Percentiles rank a stretch among this genome's conserved stretches.
Evolutionary conservation across 2,329 filamentous ascomycete genomes (phyloP).

Genomic region (Trichoderma aggressivum): DNA sequence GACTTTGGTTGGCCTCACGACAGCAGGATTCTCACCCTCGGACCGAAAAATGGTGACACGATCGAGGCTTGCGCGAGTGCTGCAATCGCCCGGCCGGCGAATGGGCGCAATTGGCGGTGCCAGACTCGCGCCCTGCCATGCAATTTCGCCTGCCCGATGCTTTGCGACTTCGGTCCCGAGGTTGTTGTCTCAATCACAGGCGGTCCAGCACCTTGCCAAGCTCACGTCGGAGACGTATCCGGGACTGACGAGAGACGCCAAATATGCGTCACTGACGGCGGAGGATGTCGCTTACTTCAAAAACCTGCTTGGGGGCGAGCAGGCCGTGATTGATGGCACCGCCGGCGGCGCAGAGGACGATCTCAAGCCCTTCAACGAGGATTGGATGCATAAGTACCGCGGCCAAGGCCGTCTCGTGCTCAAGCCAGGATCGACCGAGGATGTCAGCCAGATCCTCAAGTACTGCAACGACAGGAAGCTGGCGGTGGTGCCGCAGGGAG

Average conservation of each 20-base stretch:
- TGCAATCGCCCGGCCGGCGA: conserved; percentile 20
- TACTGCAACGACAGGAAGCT: conserved; percentile 94
- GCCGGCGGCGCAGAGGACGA: conserved; percentile 61
- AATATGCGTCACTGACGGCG: conserved; percentile 68
- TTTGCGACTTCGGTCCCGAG: conserved; percentile 32
- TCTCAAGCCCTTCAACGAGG: conserved; percentile 86
- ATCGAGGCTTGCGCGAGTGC: conserved; percentile 20
- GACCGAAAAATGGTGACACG: conserved; percentile 22
- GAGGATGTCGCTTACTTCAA: conserved; percentile 84
- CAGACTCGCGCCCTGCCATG: neutral
- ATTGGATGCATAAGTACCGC: conserved; percentile 99
- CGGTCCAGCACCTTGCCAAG: conserved; percentile 41
- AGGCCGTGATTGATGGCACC: conserved; percentile 78
- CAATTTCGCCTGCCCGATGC: conserved; percentile 22
- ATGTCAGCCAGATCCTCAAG: conserved; percentile 85
- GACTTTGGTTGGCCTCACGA: neutral
- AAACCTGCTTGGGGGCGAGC: conserved; percentile 68
- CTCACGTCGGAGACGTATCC: conserved; percentile 87
- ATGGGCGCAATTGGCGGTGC: conserved; percentile 6
- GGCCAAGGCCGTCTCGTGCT: conserved; percentile 85
- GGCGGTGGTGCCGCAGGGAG: conserved; percentile 93
- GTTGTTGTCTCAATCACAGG: conserved; percentile 26
- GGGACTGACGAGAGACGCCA: conserved; percentile 71
- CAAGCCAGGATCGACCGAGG: conserved; percentile 77
- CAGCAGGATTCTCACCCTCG: neutral